Percentiles rank a stretch among this genome's conserved stretches.
These are phyloP conservation scores for Boechera retrofracta DNA, from an alignment of 345 rosid species.

Conservation along the genomic window DNA sequence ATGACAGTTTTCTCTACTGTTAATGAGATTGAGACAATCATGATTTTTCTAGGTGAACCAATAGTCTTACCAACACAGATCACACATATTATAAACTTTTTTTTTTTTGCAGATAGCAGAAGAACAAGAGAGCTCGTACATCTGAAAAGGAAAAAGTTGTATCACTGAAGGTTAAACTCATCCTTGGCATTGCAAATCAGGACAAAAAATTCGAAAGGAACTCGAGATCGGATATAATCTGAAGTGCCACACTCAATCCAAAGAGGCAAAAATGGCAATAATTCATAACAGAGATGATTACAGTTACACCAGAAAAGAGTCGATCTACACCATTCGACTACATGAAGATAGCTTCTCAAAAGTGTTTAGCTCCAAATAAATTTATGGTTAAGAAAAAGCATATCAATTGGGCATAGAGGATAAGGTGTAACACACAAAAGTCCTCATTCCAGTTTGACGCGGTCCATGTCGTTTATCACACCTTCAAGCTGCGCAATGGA, in stretches of 20 bases:
- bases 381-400: background rate
- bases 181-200: background rate
- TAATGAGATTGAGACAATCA: no score
- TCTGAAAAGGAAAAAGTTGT: no score
- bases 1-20: no score
- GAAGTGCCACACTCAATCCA: background rate
- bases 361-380: background rate
- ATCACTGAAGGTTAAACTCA: no score
- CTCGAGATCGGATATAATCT: background rate
- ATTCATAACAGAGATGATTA: background rate
- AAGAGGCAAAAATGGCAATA: background rate
- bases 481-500: conserved; percentile 74
- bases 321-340: background rate
- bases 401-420: background rate
- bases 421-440: background rate
- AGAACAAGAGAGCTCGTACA: no score
- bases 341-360: conserved; percentile 21
- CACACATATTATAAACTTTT: no score
- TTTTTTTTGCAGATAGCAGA: no score
- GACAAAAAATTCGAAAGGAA: background rate
- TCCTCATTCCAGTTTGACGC: conserved; percentile 71
- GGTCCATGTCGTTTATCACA: conserved; percentile 80
- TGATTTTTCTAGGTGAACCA: no score
- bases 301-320: background rate
- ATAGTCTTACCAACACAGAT: no score